Base-by-base conservation (phyloP, 2,329 filamentous ascomycete species). In the Colletotrichum musae region DNA sequence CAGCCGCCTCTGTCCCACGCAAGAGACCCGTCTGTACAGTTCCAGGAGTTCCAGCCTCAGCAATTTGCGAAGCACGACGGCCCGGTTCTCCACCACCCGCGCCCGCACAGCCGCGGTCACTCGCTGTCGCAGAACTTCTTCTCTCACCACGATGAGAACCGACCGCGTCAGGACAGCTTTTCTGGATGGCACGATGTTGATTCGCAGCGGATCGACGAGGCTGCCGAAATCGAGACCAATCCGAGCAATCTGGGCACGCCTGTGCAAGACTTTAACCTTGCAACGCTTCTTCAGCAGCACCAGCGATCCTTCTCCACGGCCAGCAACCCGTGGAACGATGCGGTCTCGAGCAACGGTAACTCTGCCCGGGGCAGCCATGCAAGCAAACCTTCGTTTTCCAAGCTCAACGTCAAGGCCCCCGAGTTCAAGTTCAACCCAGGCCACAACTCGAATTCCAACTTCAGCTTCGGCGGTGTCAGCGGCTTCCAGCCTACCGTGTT, bases 381-480 rank as follows among this genome's bases (percentile, higher is more conserved):
- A 18, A 92, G 91, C 76, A 93, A 92, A 74, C 85, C 90, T 3
- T 95, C 90, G 0, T 80, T 91, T 51, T 94, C 94, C 1, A 95
- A 91, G 73, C 87, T 98, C 74, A 98, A 98, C 75, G 94, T 97
- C 36, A 89, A 92, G 71, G 95, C 95, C 0, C 93, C 94, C 54
- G 94, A 96, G 76, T 98, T 98, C 84, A 94, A 92, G 74, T 95
- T 95, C 80, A 88, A 89, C 71, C 88, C 87, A 4, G 78, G 81
- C 3, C 87, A 78, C 74, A 81, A 80, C 28, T 89, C 89, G 74
- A 82, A 85, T 45, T 84, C 86, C 41, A 78, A 81, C 16, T 88
- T 89, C 74, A 82, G 81, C 47, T 89, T 89, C 70, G 81, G 82
- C 70, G 80, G 82, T 24, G 78, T 77, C 48, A 82, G 75, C 58